These are phyloP conservation scores for Paraleonurus japonicus DNA, from an alignment of 257 asterid genomes.

Conservation along the genomic window DNA sequence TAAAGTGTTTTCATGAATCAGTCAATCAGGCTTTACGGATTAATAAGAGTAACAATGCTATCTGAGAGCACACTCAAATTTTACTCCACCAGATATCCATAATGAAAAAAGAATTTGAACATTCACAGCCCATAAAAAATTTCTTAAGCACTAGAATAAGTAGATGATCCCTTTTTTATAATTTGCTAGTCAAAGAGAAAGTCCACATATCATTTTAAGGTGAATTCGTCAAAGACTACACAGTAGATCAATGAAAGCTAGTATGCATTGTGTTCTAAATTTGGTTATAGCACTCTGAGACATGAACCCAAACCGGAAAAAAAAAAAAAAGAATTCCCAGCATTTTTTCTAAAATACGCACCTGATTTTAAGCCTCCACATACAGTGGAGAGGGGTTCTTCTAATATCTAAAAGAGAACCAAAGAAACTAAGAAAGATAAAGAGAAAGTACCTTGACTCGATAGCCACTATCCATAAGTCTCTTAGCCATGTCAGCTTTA, in stretches of 20 bases:
- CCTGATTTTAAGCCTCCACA: conserved; percentile 6
- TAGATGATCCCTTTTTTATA: neutral
- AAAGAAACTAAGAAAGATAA: neutral
- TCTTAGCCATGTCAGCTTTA: conserved; percentile 75
- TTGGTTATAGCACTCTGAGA: neutral
- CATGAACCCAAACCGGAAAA: neutral
- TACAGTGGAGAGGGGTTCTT: neutral
- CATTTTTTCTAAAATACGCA: neutral
- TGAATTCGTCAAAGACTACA: neutral
- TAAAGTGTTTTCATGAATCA: neutral
- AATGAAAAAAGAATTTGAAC: neutral
- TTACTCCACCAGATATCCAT: neutral
- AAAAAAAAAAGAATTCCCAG: neutral
- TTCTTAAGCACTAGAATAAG: neutral
- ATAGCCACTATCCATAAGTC: conserved; percentile 78
- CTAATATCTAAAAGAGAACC: neutral
- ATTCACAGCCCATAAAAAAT: neutral
- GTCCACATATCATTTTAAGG: neutral
- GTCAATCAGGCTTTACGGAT: neutral
- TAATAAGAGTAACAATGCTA: neutral
- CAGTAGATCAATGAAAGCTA: neutral
- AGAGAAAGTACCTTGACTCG: conserved; percentile 73
- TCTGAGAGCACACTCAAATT: neutral
- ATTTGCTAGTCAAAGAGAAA: neutral
- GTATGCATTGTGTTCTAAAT: neutral